Conservation (phyloP, 1,284 basidiomycete species). For the Cerioporus squamosus region DNA sequence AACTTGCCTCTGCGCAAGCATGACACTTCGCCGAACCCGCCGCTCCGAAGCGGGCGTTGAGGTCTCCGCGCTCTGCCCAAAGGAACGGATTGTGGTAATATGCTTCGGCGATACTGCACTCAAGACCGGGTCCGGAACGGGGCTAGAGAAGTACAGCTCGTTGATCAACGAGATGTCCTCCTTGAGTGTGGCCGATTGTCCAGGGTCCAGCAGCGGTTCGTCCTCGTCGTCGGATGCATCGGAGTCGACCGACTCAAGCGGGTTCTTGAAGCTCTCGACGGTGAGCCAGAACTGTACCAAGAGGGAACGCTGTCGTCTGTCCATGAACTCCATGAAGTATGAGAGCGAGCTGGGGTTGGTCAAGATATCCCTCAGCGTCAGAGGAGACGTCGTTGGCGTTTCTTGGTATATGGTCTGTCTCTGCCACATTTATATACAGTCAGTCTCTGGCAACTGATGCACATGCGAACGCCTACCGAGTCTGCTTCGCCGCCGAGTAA, state of each 20-base stretch:
- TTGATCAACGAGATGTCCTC: conserved; percentile 91
- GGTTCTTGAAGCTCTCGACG: conserved; percentile 97
- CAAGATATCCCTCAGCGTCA: conserved; percentile 75
- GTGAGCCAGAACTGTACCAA: conserved; percentile 97
- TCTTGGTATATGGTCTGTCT: conserved; percentile 35
- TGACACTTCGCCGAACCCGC: conserved; percentile 75
- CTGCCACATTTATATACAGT: conserved; percentile 6
- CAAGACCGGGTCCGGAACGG: conserved; percentile 60
- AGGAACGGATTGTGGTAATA: conserved; percentile 70
- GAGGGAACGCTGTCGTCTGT: conserved; percentile 81
- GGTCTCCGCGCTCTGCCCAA: conserved; percentile 54
- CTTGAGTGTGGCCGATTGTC: conserved; percentile 63
- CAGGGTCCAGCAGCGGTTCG: conserved; percentile 63
- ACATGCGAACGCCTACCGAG: conserved; percentile 46
- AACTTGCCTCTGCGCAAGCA: conserved; percentile 84
- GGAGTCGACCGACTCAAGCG: conserved; percentile 84
- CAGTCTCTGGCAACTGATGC: neutral
- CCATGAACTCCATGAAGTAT: conserved; percentile 99
- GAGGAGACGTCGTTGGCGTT: conserved; percentile 25
- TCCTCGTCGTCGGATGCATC: conserved; percentile 71
- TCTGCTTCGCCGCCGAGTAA: conserved; percentile 75
- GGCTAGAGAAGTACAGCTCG: conserved; percentile 80
- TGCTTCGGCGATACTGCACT: conserved; percentile 72
- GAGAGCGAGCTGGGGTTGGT: conserved; percentile 88
- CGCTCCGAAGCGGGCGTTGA: conserved; percentile 56